A percentile compares a stretch with the other conserved stretches of the same genome.
Conservation (phyloP, 2,329 filamentous ascomycete genomes). For the Diaporthe citri region DNA sequence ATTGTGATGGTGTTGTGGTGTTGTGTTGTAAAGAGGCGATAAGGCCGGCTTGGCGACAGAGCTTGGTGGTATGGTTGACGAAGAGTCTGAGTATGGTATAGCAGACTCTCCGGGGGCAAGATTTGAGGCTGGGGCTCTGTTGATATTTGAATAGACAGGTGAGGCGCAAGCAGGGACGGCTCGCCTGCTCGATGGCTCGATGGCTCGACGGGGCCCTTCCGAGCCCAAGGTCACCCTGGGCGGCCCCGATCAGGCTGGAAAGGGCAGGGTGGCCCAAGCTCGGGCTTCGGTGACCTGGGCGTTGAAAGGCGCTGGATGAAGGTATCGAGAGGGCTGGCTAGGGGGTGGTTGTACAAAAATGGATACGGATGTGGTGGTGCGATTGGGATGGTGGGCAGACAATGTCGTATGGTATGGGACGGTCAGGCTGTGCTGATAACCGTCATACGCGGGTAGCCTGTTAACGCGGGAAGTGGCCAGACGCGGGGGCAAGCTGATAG, state of each 20-base stretch:
- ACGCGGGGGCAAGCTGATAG: background rate
- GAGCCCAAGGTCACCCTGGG: conserved; percentile 11
- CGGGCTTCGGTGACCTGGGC: conserved; percentile 25
- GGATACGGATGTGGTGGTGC: conserved; percentile 38
- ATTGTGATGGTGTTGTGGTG: background rate
- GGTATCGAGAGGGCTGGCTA: conserved; percentile 23
- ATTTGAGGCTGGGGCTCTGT: conserved; percentile 2
- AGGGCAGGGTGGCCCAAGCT: conserved; percentile 26
- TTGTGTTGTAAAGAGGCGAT: conserved; percentile 15
- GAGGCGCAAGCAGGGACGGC: conserved; percentile 6
- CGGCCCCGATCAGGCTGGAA: conserved; percentile 18
- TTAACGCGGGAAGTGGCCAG: background rate
- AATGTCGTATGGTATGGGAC: conserved; percentile 34
- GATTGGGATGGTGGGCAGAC: conserved; percentile 39
- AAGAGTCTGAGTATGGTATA: conserved; percentile 33
- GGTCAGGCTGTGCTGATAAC: conserved; percentile 56
- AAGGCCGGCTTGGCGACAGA: conserved; percentile 25
- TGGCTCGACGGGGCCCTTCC: conserved; percentile 2
- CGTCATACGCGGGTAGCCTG: conserved; percentile 49
- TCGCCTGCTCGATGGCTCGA: background rate
- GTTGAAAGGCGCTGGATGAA: conserved; percentile 2
- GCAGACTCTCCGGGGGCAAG: conserved; percentile 40
- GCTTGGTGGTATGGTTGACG: conserved; percentile 24
- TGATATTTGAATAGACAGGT: conserved; percentile 23
- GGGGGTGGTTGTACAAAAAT: conserved; percentile 22